Evolutionary conservation across 225 moss, liverwort and hornwort genomes (phyloP).

Genomic region (Bryoerythrophyllum caledonicum): DNA sequence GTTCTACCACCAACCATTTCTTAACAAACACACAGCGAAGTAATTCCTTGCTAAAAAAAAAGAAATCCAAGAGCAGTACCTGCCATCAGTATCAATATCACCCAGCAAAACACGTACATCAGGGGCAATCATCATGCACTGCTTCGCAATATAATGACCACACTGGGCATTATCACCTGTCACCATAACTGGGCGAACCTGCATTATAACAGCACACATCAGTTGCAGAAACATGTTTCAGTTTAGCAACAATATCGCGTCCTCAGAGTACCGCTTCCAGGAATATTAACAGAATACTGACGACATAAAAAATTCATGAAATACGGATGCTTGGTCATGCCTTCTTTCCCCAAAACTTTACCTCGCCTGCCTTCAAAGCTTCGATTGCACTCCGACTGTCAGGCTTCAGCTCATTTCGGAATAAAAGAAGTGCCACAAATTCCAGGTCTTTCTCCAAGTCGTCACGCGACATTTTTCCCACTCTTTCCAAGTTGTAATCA

Average conservation of each 20-base stretch:
- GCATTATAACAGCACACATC: conserved; percentile 15
- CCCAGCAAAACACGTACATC: conserved; percentile 67
- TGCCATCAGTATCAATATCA: conserved; percentile 64
- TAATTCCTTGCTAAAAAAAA: neutral
- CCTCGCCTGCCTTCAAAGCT: conserved; percentile 76
- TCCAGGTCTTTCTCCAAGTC: conserved; percentile 63
- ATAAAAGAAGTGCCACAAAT: conserved; percentile 71
- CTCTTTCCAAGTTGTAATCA: conserved; percentile 40
- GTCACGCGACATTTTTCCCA: conserved; percentile 54
- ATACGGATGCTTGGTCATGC: neutral
- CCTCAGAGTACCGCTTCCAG: neutral
- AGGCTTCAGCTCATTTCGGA: conserved; percentile 81
- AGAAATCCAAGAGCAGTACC: conserved; percentile 36
- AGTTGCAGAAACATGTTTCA: conserved; percentile 8
- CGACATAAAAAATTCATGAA: no score
- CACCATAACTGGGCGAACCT: conserved; percentile 93
- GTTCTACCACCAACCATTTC: conserved; percentile 6
- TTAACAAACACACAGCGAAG: neutral
- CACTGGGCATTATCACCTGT: conserved; percentile 92
- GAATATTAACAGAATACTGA: neutral
- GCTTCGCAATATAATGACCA: conserved; percentile 76
- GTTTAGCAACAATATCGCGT: conserved; percentile 5
- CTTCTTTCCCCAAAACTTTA: conserved; percentile 18
- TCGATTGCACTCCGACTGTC: conserved; percentile 61
- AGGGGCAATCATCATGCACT: conserved; percentile 63